A percentile compares a stretch with the other conserved stretches of the same genome.
Evolutionary conservation across 352 stramenopile species (phyloP).

Genomic region (Thalassiosira allenii): DNA sequence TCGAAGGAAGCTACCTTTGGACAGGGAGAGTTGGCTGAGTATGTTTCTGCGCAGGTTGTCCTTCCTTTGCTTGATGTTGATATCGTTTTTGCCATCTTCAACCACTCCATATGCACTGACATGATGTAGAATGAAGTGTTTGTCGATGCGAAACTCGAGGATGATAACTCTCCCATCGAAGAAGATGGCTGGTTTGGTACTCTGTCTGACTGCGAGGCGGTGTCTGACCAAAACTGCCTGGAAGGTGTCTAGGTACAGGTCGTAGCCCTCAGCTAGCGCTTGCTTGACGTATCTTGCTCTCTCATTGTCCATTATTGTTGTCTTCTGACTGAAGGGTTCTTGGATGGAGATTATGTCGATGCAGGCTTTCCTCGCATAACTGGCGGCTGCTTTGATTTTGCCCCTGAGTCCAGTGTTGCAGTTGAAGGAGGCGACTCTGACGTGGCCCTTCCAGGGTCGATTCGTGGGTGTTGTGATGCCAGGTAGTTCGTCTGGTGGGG

Average conservation of each 20-base stretch:
- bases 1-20: too few species aligned
- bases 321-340: neutral
- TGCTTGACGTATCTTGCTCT: neutral
- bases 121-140: neutral
- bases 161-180: neutral
- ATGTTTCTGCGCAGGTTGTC: too few species aligned
- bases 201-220: neutral
- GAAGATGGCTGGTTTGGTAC: neutral
- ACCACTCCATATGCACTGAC: too few species aligned
- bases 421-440: neutral
- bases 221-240: neutral
- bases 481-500: too few species aligned
- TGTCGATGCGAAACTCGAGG: neutral
- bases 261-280: neutral
- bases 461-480: too few species aligned
- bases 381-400: neutral
- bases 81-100: too few species aligned
- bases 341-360: neutral
- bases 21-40: too few species aligned
- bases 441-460: conserved; percentile 5
- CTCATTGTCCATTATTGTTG: neutral
- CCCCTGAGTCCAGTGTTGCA: neutral
- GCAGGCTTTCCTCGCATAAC: neutral
- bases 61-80: too few species aligned
- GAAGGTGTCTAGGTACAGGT: neutral